phyloP scores from a whole-genome alignment of 352 stramenopile species.

The Phytophthora pistaciae region DNA sequence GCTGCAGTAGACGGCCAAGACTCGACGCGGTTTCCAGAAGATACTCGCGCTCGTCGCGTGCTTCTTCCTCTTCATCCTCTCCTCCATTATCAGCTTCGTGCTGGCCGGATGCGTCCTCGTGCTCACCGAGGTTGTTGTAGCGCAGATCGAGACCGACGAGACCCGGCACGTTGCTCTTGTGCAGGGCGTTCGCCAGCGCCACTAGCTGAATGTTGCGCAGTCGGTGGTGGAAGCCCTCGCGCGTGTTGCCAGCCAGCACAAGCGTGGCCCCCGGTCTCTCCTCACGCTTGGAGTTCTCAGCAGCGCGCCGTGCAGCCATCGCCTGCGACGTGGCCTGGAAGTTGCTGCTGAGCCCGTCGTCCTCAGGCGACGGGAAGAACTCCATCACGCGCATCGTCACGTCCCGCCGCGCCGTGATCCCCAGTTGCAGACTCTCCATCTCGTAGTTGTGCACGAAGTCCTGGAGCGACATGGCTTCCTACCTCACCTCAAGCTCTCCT shows the following conservation, averaged over 20 bases:
- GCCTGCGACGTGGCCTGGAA: slow-evolving; percentile 60
- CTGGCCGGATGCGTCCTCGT: slow-evolving; percentile 26
- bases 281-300: slow-evolving; percentile 10
- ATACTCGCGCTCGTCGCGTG: slow-evolving; percentile 47
- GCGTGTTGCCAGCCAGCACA: slow-evolving; percentile 61
- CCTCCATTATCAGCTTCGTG: slow-evolving; percentile 25
- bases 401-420: slow-evolving; percentile 69
- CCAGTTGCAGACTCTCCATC: slow-evolving; percentile 79
- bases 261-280: slow-evolving; percentile 26
- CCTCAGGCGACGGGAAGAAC: slow-evolving; percentile 53
- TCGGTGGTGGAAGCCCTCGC: slow-evolving; percentile 64
- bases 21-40: slow-evolving; percentile 54
- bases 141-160: slow-evolving; percentile 57
- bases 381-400: slow-evolving; percentile 55
- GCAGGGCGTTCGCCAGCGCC: slow-evolving; percentile 54
- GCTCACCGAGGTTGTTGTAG: slow-evolving; percentile 66
- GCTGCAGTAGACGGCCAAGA: slow-evolving; percentile 58
- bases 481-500: neutral
- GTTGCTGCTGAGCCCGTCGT: slow-evolving; percentile 33
- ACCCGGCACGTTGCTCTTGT: slow-evolving; percentile 56
- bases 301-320: slow-evolving; percentile 47
- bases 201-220: slow-evolving; percentile 77
- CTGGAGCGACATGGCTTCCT: slow-evolving; percentile 56
- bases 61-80: slow-evolving; percentile 28
- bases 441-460: slow-evolving; percentile 80